phyloP scores from a whole-genome alignment of 495 filamentous ascomycete genomes.

The Trichoderma erinaceum region DNA sequence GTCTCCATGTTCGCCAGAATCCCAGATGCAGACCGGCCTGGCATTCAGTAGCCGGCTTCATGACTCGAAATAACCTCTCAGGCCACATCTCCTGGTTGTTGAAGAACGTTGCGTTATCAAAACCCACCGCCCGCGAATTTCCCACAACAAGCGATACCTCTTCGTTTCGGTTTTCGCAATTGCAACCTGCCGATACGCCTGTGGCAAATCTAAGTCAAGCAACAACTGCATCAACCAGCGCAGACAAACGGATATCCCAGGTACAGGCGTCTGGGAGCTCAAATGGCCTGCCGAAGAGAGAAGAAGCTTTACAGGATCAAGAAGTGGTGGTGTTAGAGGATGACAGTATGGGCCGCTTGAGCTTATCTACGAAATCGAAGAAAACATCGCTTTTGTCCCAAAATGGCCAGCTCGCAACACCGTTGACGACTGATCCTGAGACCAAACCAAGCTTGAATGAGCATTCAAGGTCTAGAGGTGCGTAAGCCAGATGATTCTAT shows the following conservation, averaged over 20 bases:
- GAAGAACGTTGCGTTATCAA: slow-evolving; percentile 31
- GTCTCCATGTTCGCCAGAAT: slow-evolving; percentile 10
- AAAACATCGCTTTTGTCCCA: slow-evolving; percentile 16
- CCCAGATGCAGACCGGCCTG: slow-evolving; percentile 8
- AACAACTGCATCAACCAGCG: not conserved
- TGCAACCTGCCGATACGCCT: slow-evolving; percentile 11
- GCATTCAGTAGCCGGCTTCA: slow-evolving; percentile 31
- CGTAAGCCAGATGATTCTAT: not conserved
- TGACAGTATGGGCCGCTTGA: slow-evolving; percentile 27
- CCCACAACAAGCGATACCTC: slow-evolving; percentile 25
- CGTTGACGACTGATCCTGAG: not conserved
- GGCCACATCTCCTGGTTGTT: slow-evolving; percentile 57
- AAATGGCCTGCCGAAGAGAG: slow-evolving; percentile 9
- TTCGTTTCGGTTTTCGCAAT: slow-evolving; percentile 17
- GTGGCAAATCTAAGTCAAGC: not conserved
- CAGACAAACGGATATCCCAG: slow-evolving; percentile 1
- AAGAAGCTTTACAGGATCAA: not conserved
- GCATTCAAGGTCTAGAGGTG: slow-evolving; percentile 8
- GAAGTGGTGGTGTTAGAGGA: slow-evolving; percentile 10
- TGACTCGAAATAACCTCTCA: slow-evolving; percentile 60
- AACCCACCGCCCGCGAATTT: slow-evolving; percentile 28
- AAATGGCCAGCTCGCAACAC: slow-evolving; percentile 14
- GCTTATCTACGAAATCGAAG: slow-evolving; percentile 21
- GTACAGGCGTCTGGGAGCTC: not conserved
- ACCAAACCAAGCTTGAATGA: slow-evolving; percentile 2